Percentiles rank a stretch among this genome's conserved stretches.
Evolutionary conservation across 2,329 filamentous ascomycete species (phyloP).

Genomic region (Tolypocladium nubicola): DNA sequence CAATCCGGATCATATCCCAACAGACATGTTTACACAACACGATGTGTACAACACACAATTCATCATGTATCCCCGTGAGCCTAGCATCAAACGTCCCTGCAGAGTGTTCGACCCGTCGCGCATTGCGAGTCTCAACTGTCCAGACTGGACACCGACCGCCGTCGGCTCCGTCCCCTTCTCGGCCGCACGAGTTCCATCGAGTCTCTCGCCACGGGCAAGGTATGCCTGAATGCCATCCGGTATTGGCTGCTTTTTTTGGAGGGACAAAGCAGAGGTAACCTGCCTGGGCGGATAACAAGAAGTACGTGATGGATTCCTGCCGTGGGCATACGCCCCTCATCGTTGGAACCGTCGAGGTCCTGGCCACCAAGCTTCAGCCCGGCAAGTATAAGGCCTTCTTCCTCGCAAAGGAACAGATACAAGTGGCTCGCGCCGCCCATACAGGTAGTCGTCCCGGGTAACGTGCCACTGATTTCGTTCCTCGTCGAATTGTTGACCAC

Average conservation of each 20-base stretch:
- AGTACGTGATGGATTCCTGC: constrained; percentile 16
- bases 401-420: constrained; percentile 23
- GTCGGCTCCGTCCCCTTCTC: neutral
- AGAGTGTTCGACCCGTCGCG: neutral
- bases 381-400: constrained; percentile 26
- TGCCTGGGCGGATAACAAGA: neutral
- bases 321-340: constrained; percentile 21
- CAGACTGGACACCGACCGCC: too few species aligned
- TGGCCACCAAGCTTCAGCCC: constrained; percentile 11
- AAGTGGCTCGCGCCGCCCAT: constrained; percentile 23
- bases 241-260: too few species aligned
- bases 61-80: too few species aligned
- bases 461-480: constrained; percentile 14
- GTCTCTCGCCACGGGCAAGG: neutral
- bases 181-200: neutral
- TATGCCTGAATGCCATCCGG: too few species aligned
- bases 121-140: neutral
- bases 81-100: neutral
- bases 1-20: neutral
- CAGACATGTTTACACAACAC: neutral
- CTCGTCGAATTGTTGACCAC: constrained; percentile 15
- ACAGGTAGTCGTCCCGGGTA: constrained; percentile 13
- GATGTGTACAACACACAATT: too few species aligned
- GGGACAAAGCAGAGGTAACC: neutral
- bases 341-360: constrained; percentile 16